Conservation (phyloP, 1,139 yeast genomes). For the Zygoascus hellenicus region DNA sequence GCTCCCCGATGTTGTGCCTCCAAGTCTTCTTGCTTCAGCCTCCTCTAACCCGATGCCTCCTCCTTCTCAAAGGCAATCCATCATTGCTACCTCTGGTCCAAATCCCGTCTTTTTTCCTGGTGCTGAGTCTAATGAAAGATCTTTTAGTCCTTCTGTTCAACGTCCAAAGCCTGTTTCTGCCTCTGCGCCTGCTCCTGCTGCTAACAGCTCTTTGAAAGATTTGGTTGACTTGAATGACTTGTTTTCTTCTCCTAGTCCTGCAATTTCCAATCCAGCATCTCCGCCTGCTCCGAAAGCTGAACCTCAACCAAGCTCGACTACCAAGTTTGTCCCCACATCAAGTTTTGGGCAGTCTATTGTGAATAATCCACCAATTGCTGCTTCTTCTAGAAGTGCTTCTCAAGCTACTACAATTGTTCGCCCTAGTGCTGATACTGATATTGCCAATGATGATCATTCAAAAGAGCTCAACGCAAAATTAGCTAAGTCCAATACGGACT, state of each 20-base stretch:
- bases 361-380: conserved; percentile 22
- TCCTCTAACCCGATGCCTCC: conserved; percentile 9
- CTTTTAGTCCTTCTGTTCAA: conserved; percentile 4
- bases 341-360: conserved; percentile 59
- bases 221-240: conserved; percentile 36
- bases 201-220: conserved; percentile 25
- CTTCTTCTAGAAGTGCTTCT: conserved; percentile 13
- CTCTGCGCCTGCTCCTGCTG: conserved; percentile 13
- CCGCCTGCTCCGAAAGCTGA: background rate
- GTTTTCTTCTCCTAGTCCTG: conserved; percentile 36
- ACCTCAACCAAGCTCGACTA: background rate
- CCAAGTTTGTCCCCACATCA: conserved; percentile 53
- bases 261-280: conserved; percentile 19
- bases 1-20: conserved; percentile 53
- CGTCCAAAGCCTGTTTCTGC: conserved; percentile 7
- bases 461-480: conserved; percentile 3
- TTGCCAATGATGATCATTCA: background rate
- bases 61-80: conserved; percentile 19
- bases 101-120: conserved; percentile 18
- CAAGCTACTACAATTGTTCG: conserved; percentile 17
- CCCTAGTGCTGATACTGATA: conserved; percentile 7
- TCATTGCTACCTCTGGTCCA: conserved; percentile 17
- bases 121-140: background rate
- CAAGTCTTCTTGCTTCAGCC: conserved; percentile 22
- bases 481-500: conserved; percentile 65